Conservation (phyloP, 768 basidiomycete species). For the Collybia sp. region DNA sequence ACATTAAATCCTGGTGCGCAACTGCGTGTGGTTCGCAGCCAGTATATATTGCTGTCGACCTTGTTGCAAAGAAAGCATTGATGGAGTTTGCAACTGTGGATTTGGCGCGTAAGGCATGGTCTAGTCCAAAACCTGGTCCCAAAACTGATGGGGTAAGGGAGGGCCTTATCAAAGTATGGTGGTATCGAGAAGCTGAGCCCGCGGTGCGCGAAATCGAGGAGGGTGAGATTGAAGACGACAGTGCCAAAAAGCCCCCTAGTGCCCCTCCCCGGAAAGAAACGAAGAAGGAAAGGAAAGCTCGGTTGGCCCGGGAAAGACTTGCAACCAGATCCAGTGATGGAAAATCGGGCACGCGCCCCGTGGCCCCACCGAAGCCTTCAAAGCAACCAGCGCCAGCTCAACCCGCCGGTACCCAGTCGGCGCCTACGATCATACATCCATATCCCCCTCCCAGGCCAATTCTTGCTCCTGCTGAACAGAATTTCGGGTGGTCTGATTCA, state of each 20-base stretch:
- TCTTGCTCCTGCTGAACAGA: neutral
- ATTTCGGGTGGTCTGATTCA: neutral
- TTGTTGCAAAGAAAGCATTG: constrained; percentile 37
- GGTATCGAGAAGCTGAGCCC: constrained; percentile 39
- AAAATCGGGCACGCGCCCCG: constrained; percentile 24
- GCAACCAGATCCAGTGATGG: constrained; percentile 11
- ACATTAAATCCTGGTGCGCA: constrained; percentile 38
- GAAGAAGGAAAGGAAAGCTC: constrained; percentile 24
- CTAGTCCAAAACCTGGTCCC: constrained; percentile 39
- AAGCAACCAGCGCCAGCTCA: neutral
- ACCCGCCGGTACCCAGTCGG: neutral
- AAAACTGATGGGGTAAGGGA: constrained; percentile 24
- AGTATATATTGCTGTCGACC: constrained; percentile 36
- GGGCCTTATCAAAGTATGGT: constrained; percentile 44
- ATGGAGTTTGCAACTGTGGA: constrained; percentile 45
- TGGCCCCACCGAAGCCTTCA: neutral
- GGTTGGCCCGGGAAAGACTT: constrained; percentile 12
- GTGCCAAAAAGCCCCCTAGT: constrained; percentile 15
- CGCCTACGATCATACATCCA: neutral
- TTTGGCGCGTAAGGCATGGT: constrained; percentile 42
- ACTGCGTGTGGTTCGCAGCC: constrained; percentile 31
- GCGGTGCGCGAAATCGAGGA: constrained; percentile 44
- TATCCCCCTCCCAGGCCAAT: neutral
- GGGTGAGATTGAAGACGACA: constrained; percentile 43
- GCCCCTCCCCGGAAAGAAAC: constrained; percentile 21